Conservation (phyloP, 768 basidiomycete species). For the Leccinum truebloodii region DNA sequence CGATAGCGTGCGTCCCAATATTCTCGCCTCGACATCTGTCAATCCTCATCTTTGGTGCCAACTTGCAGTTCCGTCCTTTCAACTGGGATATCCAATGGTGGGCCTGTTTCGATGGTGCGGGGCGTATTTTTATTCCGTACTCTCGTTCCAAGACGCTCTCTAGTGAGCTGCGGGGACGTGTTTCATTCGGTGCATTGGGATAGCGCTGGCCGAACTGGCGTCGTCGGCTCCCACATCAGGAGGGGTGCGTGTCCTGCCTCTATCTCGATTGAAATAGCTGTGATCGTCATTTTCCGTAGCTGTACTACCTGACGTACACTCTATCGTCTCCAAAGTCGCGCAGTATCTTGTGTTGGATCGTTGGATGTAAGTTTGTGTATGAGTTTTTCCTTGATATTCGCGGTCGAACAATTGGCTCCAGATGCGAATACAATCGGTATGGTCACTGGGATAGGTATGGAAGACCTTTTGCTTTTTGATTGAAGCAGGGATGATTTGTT, state of each 20-base stretch:
- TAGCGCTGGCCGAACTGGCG: constrained; percentile 40
- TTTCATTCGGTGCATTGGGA: constrained; percentile 39
- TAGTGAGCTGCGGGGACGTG: constrained; percentile 38
- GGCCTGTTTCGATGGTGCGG: constrained; percentile 45
- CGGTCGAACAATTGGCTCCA: constrained; percentile 12
- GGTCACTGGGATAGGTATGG: constrained; percentile 38
- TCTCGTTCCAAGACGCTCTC: neutral
- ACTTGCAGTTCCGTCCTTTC: constrained; percentile 41
- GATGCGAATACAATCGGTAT: constrained; percentile 53
- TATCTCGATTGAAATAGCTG: neutral
- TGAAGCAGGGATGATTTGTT: neutral
- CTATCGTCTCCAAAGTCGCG: constrained; percentile 54
- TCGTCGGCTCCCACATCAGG: constrained; percentile 42
- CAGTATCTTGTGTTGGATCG: constrained; percentile 64
- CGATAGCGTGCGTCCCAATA: constrained; percentile 49
- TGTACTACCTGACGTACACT: constrained; percentile 68
- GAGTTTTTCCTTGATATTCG: neutral
- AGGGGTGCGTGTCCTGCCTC: constrained; percentile 27
- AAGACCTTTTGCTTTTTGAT: neutral
- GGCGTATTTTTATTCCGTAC: constrained; percentile 24
- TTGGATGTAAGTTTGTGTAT: constrained; percentile 49
- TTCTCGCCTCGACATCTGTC: neutral
- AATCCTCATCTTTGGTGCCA: neutral
- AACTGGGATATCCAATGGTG: constrained; percentile 49
- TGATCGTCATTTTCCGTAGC: constrained; percentile 25